Evolutionary conservation across 768 basidiomycete species (phyloP), one percentile per base, ranked within the genome.

Genomic region (Gloeostereum incarnatum): DNA sequence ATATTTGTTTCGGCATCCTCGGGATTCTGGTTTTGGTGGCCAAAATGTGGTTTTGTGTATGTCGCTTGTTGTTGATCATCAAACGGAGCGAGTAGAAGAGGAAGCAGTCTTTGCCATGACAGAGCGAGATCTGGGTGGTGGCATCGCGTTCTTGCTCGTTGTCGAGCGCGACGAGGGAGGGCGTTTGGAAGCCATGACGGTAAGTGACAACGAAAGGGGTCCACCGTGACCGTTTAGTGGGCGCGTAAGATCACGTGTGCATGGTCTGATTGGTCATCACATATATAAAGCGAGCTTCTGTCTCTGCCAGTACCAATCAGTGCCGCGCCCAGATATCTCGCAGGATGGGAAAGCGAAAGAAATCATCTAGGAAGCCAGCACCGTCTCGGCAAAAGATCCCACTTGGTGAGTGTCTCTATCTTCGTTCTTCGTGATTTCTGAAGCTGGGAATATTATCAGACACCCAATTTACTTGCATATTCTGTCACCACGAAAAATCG

Each of bases 401-500:
- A 3, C 67, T 91, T 10, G 89, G 88, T 89, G 36, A 42, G 73
- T 54, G 13, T 41, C 31, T 38, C 7, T 2, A 7, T 21, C 9
- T 19, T 29, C 13, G 9, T 31, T 35, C n/a, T 31, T 24, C n/a
- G n/a, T n/a, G 21, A 7, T 14, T 38, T 25, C 21, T 43, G 18
- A 23, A 25, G 39, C 37, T 21, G 32, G 27, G 26, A 26, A 29
- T 35, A 23, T 36, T 19, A 39, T 20, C 56, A 91, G 88, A 90
- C 50, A 83, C 81, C 7, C 71, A 77, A 24, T 91, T 91, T 56
- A 86, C 85, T 19, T 91, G 88, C 57, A 62, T 91, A 10, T 91
- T 87, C 59, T 91, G 88, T 55, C 80, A 91, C 61, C 88, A 91
- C 56, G 85, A 91, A 56, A 86, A 83, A 55, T 86, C 88, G 16